These are phyloP conservation scores for Aspergillus olivimuriae DNA, from an alignment of 495 filamentous ascomycete genomes.

Conservation along the genomic window DNA sequence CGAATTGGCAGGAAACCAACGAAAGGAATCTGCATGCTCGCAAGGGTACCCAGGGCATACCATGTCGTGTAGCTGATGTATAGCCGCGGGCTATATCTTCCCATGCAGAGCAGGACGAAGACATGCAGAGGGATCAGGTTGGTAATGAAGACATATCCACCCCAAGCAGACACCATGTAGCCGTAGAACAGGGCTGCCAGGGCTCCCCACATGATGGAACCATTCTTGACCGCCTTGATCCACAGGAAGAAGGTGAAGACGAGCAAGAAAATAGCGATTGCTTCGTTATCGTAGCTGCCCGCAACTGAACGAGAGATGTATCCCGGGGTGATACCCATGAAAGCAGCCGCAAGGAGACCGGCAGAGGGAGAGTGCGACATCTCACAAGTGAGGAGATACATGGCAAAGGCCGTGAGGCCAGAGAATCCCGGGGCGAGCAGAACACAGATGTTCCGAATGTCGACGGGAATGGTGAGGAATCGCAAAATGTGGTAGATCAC, in stretches of 20 bases:
- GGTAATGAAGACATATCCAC: conserved; percentile 99
- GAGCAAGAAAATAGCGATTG: conserved; percentile 96
- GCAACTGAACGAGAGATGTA: conserved; percentile 98
- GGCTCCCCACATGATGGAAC: conserved; percentile 92
- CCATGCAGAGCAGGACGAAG: conserved; percentile 95
- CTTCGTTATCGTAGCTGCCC: conserved; percentile 99
- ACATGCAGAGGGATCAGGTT: conserved; percentile 94
- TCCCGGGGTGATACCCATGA: conserved; percentile 96
- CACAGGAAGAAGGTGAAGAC: conserved; percentile 99
- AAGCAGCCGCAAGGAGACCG: conserved; percentile 85
- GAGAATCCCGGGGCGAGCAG: conserved; percentile 94
- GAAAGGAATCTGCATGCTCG: conserved; percentile 99
- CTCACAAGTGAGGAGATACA: conserved; percentile 94
- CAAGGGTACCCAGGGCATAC: conserved; percentile 94
- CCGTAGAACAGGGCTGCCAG: conserved; percentile 96
- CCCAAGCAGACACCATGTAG: conserved; percentile 99
- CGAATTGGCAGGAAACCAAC: conserved; percentile 95
- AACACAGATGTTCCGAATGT: conserved; percentile 98
- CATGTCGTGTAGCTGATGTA: conserved; percentile 97
- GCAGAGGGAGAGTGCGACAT: conserved; percentile 90
- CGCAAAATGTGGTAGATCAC: conserved; percentile 92
- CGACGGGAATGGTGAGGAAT: conserved; percentile 86
- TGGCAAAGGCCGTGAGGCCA: conserved; percentile 85
- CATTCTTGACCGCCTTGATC: conserved; percentile 97
- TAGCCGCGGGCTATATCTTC: conserved; percentile 83